Percentiles rank a stretch among this genome's conserved stretches.
Evolutionary conservation across 2,329 filamentous ascomycete species (phyloP).

Genomic region (Monosporascus sp.): DNA sequence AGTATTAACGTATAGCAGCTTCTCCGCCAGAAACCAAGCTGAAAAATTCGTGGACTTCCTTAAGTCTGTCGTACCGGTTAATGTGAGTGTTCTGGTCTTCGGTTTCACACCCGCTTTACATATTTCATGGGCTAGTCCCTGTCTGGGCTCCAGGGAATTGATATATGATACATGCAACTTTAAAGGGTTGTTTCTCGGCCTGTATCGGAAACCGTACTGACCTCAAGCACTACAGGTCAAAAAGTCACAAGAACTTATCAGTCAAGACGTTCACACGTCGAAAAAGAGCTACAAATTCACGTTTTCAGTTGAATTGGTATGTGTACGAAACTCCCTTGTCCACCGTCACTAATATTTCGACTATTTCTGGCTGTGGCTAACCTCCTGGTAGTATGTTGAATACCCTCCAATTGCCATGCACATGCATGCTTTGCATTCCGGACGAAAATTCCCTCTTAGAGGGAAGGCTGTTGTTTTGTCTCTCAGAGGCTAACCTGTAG

Average conservation of each 20-base stretch:
- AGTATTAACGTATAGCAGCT: constrained; percentile 34
- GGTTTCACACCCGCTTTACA: background rate
- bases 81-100: background rate
- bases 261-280: constrained; percentile 85
- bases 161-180: too few relatives aligned
- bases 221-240: constrained; percentile 54
- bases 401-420: background rate
- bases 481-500: background rate
- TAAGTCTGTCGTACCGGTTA: constrained; percentile 67
- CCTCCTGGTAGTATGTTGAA: background rate
- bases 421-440: too few relatives aligned
- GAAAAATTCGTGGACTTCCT: constrained; percentile 92
- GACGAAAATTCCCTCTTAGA: background rate
- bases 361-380: background rate
- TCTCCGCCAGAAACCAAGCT: constrained; percentile 81
- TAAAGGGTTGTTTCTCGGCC: too few relatives aligned
- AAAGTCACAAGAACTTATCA: constrained; percentile 90
- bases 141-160: too few relatives aligned
- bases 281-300: constrained; percentile 93
- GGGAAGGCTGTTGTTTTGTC: background rate
- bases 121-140: background rate
- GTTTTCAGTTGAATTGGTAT: constrained; percentile 70
- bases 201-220: background rate
- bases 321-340: background rate
- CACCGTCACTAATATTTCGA: background rate